A percentile compares a stretch with the other conserved stretches of the same genome.
Evolutionary conservation across 2,329 filamentous ascomycete species (phyloP).

Genomic region (Anthostomella pinea): DNA sequence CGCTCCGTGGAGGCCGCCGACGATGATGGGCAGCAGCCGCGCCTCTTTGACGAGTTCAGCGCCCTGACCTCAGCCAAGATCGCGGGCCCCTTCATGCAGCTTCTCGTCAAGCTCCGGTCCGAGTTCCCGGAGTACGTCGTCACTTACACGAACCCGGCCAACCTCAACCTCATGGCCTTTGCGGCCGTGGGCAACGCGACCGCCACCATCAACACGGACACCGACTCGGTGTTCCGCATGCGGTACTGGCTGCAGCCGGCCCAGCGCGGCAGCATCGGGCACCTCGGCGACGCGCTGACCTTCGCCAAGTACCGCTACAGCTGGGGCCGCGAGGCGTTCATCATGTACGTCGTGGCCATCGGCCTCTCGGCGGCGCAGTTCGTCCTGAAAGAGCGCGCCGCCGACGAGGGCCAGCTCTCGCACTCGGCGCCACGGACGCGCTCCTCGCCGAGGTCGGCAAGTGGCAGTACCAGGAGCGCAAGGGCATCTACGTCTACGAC

Average conservation of each 20-base stretch:
- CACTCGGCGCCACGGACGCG: constrained; percentile 39
- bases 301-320: constrained; percentile 39
- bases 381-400: constrained; percentile 1
- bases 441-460: constrained; percentile 51
- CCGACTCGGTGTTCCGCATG: constrained; percentile 1
- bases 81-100: not conserved
- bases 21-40: not conserved
- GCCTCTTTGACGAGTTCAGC: not conserved
- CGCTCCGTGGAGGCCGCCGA: not conserved
- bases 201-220: constrained; percentile 1
- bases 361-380: constrained; percentile 15
- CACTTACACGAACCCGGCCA: constrained; percentile 1
- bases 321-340: constrained; percentile 37
- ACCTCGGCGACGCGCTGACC: constrained; percentile 26
- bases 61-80: constrained; percentile 2
- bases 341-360: constrained; percentile 36
- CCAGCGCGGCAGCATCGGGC: constrained; percentile 26
- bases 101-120: constrained; percentile 4
- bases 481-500: constrained; percentile 59
- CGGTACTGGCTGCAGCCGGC: not conserved
- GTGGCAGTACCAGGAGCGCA: constrained; percentile 41
- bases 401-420: not conserved
- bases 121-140: constrained; percentile 4
- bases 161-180: constrained; percentile 5
- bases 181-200: constrained; percentile 4